Conservation (phyloP, 2,329 filamentous ascomycete genomes). For the Pleoardoris graminearum region DNA sequence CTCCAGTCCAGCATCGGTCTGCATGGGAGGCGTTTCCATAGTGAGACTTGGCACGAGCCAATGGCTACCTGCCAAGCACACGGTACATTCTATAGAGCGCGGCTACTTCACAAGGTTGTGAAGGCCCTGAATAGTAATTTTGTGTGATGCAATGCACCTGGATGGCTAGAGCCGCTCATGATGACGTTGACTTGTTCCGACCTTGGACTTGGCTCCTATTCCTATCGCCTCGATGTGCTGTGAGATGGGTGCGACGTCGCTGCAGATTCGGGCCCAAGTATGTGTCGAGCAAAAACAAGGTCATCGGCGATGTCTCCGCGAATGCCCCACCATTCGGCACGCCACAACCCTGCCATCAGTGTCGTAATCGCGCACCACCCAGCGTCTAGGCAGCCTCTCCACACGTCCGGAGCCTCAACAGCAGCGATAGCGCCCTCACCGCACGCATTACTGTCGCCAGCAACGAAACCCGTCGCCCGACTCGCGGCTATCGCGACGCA, state of each 20-base stretch:
- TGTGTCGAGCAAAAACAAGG: too few species aligned
- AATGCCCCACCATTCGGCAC: conserved; percentile 2
- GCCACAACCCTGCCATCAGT: conserved; percentile 20
- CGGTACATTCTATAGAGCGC: background rate
- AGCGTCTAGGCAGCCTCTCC: conserved; percentile 17
- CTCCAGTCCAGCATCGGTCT: conserved; percentile 6
- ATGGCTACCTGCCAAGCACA: conserved; percentile 1
- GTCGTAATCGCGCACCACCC: conserved; percentile 21
- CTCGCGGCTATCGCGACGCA: conserved; percentile 21
- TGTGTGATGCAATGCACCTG: background rate
- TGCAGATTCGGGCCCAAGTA: too few species aligned
- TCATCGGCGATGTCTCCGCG: too few species aligned
- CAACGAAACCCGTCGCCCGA: conserved; percentile 13
- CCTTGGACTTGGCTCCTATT: too few species aligned
- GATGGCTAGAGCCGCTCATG: too few species aligned
- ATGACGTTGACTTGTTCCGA: too few species aligned
- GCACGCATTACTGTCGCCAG: conserved; percentile 18
- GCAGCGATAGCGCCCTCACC: conserved; percentile 36
- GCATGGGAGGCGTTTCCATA: conserved; percentile 13
- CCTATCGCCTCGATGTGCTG: too few species aligned
- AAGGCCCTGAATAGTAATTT: conserved; percentile 2
- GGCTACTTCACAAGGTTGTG: background rate
- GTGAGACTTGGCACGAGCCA: conserved; percentile 10
- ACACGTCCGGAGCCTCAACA: conserved; percentile 40
- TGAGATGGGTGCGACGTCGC: too few species aligned